Evolutionary conservation across 179 eudicot genomes (phyloP).

Genomic region (Spinacia oleracea): DNA sequence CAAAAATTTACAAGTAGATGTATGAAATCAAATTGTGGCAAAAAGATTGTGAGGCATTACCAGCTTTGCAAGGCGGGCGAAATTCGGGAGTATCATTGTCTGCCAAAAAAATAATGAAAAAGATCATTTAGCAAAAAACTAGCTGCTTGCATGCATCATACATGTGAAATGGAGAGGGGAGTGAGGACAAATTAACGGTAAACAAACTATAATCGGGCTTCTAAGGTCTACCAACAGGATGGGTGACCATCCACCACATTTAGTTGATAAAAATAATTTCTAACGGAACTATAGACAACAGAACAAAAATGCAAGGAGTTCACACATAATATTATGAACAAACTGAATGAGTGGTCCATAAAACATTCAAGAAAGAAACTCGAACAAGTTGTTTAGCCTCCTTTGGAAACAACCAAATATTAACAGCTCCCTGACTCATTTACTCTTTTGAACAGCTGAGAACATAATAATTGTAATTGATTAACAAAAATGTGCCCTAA

Average conservation of each 20-base stretch:
- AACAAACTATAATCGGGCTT: neutral
- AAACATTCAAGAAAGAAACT: no score
- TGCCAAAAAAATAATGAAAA: constrained; percentile 37
- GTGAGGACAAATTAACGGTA: neutral
- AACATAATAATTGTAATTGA: neutral
- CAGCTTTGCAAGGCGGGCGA: constrained; percentile 96
- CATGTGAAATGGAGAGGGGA: neutral
- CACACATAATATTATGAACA: no score
- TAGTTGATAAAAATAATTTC: no score
- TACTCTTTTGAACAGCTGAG: neutral
- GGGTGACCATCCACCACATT: neutral
- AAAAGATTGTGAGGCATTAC: constrained; percentile 43
- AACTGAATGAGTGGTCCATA: neutral
- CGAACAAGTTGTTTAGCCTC: neutral
- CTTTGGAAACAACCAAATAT: neutral
- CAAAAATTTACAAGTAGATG: neutral
- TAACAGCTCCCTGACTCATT: neutral
- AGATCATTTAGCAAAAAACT: constrained; percentile 3
- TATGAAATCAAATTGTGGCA: neutral
- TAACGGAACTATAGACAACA: neutral
- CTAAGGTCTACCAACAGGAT: neutral
- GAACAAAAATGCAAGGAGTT: neutral
- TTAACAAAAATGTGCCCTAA: neutral
- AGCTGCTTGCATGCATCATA: neutral
- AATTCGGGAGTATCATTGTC: constrained; percentile 91